Conservation (phyloP, 306 rosid genomes). For the Cyamopsis tetragonoloba region DNA sequence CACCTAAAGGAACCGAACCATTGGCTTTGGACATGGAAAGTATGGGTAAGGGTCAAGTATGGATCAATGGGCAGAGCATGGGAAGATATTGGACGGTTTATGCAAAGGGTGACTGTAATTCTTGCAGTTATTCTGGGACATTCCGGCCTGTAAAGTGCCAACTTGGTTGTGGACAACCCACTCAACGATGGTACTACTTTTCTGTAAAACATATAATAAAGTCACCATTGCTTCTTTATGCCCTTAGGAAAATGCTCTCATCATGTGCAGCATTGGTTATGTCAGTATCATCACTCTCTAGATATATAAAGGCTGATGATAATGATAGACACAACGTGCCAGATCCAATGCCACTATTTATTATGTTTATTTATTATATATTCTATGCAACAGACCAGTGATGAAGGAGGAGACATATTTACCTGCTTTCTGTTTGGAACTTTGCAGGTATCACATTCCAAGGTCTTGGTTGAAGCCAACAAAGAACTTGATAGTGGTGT, state of each 20-base stretch:
- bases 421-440: conserved; percentile 11
- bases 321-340: neutral
- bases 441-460: conserved; percentile 83
- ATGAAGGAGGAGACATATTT: neutral
- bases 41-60: conserved; percentile 98
- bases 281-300: neutral
- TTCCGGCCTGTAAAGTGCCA: conserved; percentile 64
- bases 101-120: conserved; percentile 69
- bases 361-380: too few relatives aligned
- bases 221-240: neutral
- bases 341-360: neutral
- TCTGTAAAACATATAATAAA: neutral
- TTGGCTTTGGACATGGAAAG: conserved; percentile 81
- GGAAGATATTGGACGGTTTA: conserved; percentile 94
- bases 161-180: conserved; percentile 87
- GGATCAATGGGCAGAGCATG: conserved; percentile 95
- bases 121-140: conserved; percentile 67
- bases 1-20: conserved; percentile 66
- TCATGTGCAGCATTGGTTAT: neutral
- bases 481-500: conserved; percentile 59
- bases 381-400: neutral
- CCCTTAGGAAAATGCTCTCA: neutral
- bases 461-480: conserved; percentile 92
- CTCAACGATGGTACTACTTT: conserved; percentile 73
- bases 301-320: neutral